A percentile compares a stretch with the other conserved stretches of the same genome.
Evolutionary conservation across 208 protist genomes (phyloP).

Genomic region (Leishmania turanica): DNA sequence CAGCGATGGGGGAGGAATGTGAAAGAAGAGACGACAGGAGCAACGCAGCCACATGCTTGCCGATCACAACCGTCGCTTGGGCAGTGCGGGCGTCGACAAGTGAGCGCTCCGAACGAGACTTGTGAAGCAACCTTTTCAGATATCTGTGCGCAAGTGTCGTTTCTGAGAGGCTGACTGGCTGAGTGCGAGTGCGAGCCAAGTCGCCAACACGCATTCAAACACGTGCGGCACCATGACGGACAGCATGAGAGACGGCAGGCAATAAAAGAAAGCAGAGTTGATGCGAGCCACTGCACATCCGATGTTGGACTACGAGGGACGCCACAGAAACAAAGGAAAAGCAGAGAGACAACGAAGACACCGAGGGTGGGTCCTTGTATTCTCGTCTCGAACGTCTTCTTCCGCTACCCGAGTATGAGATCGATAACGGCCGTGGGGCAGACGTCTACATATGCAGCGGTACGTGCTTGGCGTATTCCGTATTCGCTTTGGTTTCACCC

Average conservation of each 20-base stretch:
- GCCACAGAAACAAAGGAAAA: background rate
- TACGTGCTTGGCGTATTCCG: background rate
- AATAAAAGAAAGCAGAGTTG: background rate
- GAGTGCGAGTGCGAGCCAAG: background rate
- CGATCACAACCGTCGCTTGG: background rate
- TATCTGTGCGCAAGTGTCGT: background rate
- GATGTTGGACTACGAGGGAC: background rate
- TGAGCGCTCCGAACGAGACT: background rate
- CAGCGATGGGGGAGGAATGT: slow-evolving; percentile 11
- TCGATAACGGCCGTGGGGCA: background rate
- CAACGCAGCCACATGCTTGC: slow-evolving; percentile 5
- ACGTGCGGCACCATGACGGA: background rate
- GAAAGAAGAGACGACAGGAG: slow-evolving; percentile 13
- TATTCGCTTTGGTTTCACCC: background rate
- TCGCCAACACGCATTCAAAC: background rate
- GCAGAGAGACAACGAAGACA: background rate
- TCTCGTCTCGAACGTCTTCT: background rate
- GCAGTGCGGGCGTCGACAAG: background rate
- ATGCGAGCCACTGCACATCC: background rate
- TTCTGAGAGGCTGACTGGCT: no score
- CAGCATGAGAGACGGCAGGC: background rate
- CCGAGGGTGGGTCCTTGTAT: background rate
- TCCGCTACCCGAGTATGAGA: background rate
- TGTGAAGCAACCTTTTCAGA: background rate
- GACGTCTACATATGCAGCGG: background rate